A percentile compares a stretch with the other conserved stretches of the same genome.
phyloP scores from a whole-genome alignment of 2,329 filamentous ascomycete genomes.

The Clonostachys byssicola region DNA sequence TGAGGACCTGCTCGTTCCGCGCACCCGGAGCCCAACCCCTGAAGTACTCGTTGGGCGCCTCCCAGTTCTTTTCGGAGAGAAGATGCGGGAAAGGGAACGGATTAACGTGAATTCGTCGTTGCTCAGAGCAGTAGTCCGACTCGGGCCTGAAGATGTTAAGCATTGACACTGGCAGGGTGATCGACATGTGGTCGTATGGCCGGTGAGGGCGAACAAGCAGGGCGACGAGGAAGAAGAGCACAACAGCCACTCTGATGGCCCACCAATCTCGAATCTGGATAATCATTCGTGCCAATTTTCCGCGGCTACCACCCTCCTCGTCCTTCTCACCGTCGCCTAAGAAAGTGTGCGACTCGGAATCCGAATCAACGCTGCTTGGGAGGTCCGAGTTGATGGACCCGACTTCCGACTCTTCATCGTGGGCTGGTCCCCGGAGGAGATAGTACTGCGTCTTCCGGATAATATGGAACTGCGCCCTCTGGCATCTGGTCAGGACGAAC shows the following conservation, averaged over 20 bases:
- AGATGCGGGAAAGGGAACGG: conserved; percentile 22
- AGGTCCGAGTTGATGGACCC: too few species aligned
- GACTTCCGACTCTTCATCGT: too few species aligned
- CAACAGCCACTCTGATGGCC: conserved; percentile 3
- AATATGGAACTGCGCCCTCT: too few species aligned
- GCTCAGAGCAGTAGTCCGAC: conserved; percentile 15
- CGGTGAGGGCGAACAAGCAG: conserved; percentile 17
- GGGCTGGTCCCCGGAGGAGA: too few species aligned
- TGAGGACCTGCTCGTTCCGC: conserved; percentile 12
- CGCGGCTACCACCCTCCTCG: background rate
- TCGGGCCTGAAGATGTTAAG: conserved; percentile 17
- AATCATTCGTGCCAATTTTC: too few species aligned
- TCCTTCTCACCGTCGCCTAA: background rate
- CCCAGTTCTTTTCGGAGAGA: conserved; percentile 15
- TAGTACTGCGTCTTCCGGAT: too few species aligned
- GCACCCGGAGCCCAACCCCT: conserved; percentile 23
- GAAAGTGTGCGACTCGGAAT: too few species aligned
- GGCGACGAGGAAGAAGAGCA: conserved; percentile 10
- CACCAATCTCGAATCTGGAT: too few species aligned
- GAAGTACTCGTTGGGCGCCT: conserved; percentile 16
- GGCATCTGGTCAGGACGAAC: too few species aligned
- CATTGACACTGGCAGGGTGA: conserved; percentile 21
- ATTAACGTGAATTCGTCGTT: conserved; percentile 12
- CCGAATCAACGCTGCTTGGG: too few species aligned
- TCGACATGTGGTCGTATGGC: conserved; percentile 22